phyloP scores from a whole-genome alignment of 2,329 filamentous ascomycete genomes.

The Aureobasidium namibiae region DNA sequence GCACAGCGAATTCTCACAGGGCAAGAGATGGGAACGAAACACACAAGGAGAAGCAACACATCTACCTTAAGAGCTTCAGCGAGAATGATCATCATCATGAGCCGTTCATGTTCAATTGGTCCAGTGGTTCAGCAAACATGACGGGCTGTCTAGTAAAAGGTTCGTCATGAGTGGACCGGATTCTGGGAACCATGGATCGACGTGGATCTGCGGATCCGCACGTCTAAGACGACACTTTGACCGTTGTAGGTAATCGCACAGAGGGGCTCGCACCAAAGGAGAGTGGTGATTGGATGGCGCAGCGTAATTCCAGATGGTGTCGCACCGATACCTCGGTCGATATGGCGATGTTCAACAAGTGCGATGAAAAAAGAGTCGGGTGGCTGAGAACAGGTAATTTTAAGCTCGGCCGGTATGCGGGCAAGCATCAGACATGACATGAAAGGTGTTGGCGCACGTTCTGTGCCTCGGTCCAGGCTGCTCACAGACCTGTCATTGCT shows the following conservation, averaged over 20 bases:
- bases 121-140: neutral
- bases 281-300: neutral
- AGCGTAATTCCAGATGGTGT: neutral
- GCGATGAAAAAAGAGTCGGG: neutral
- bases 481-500: neutral
- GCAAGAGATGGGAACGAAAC: neutral
- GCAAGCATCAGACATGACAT: neutral
- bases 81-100: neutral
- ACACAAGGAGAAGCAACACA: neutral
- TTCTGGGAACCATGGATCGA: neutral
- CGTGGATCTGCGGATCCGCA: slow-evolving; percentile 5
- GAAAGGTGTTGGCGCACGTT: neutral
- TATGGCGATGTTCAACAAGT: neutral
- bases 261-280: neutral
- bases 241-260: neutral
- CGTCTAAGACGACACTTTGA: neutral
- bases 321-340: neutral
- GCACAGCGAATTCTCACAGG: neutral
- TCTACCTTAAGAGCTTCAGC: neutral
- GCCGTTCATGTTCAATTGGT: neutral
- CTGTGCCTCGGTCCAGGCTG: neutral
- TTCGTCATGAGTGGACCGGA: neutral
- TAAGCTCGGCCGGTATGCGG: neutral
- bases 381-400: neutral
- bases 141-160: neutral